Evolutionary conservation across 768 basidiomycete genomes (phyloP), one percentile per base, ranked within the genome.

Genomic region (Strobilomyces echinocephalus): DNA sequence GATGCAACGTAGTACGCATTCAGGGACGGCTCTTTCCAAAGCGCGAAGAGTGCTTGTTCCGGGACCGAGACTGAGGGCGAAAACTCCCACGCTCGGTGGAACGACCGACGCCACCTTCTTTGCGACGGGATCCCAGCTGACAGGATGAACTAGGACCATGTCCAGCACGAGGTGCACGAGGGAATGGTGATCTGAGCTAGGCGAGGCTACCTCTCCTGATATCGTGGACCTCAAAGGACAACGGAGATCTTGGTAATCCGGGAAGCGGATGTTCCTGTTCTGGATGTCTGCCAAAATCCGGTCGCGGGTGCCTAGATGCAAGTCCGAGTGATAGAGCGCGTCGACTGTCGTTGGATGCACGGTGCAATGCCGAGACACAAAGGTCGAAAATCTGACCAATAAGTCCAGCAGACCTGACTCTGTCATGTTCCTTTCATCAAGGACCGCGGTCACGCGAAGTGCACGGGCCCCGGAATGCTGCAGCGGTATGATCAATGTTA

Each of bases 381-480:
- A 69, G 15, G 59, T 57, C 8, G 73, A 67, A 62, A 85, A 83
- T 24, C 63, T 62, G 8, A 67, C 61, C 30, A 86, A 67, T 43
- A 74, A 49, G 54, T 80, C 76, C 3, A 83, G 83, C 46, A 70
- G 75, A 21, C 83, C 85, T 3, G 84, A 85, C 46, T 84, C 68
- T 11, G 83, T 83, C 50, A 82, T 68, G 50, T 73, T 77, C 11
- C 58, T 66, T 49, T 74, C 70, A 53, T 77, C 76, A 46, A 79
- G 69, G 53, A 81, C 69, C 9, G 81, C 79, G 1, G 82, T 83
- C 42, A 84, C 67, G 60, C 66, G 24, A 24, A 73, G 61, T 84
- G 65, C 15, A 61, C 50, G 1, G 63, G 61, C 42, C 38, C 50
- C 61, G 55, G 51, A 50, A 47, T 55, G 50, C 54, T 61, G 45